Evolutionary conservation across 1,139 yeast genomes (phyloP).

Genomic region (Pichia sp.): DNA sequence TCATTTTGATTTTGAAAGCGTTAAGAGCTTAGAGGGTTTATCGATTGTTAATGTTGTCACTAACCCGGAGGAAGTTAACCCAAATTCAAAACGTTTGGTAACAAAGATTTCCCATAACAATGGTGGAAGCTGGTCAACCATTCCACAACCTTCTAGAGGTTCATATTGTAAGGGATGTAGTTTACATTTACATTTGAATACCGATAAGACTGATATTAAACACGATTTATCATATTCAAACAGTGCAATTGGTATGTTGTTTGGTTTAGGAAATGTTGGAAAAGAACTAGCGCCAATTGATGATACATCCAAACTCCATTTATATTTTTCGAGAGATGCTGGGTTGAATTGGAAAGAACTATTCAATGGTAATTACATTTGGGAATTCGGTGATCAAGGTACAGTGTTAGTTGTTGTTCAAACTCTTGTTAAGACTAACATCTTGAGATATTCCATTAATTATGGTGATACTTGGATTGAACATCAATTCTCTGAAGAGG

Average conservation of each 20-base stretch:
- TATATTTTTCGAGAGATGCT: constrained; percentile 77
- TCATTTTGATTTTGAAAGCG: constrained; percentile 84
- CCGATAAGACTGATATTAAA: constrained; percentile 72
- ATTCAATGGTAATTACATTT: constrained; percentile 69
- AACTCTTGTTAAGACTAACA: constrained; percentile 55
- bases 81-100: constrained; percentile 51
- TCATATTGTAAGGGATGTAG: constrained; percentile 62
- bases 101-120: constrained; percentile 84
- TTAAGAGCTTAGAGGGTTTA: constrained; percentile 88
- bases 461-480: constrained; percentile 78
- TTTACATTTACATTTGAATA: constrained; percentile 84
- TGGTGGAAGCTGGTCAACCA: constrained; percentile 82
- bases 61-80: constrained; percentile 44
- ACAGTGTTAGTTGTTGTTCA: constrained; percentile 74
- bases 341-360: constrained; percentile 88
- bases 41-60: constrained; percentile 68
- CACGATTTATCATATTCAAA: constrained; percentile 88
- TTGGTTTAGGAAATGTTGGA: constrained; percentile 93
- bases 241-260: constrained; percentile 82
- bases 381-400: constrained; percentile 98
- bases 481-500: constrained; percentile 55
- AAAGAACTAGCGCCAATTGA: constrained; percentile 45
- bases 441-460: constrained; percentile 66
- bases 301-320: constrained; percentile 49
- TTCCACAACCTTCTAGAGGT: constrained; percentile 67